phyloP scores from a whole-genome alignment of 345 rosid genomes.

The Aquilaria yunnanensis region DNA sequence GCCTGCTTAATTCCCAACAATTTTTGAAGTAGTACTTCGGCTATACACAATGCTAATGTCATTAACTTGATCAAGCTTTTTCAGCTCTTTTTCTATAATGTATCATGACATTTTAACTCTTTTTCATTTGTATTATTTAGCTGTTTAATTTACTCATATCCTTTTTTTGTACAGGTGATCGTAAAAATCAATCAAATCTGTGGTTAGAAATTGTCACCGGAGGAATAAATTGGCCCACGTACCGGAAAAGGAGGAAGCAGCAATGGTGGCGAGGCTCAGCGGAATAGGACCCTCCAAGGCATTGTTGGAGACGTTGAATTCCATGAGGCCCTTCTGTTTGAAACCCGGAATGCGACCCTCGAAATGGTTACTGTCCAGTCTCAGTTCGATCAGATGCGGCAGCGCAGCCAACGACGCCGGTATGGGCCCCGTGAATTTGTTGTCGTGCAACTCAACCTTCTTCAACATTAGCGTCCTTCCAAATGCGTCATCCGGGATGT shows the following conservation, averaged over 20 bases:
- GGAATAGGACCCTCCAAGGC: constrained; percentile 60
- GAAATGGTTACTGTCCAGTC: constrained; percentile 61
- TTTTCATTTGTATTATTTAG: no score
- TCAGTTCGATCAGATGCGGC: constrained; percentile 49
- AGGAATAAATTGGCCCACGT: not conserved
- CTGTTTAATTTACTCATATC: no score
- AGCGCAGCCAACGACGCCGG: constrained; percentile 44
- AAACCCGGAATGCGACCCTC: constrained; percentile 56
- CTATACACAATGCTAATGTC: no score
- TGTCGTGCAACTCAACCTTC: constrained; percentile 52
- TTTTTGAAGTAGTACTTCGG: not conserved
- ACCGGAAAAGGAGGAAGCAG: constrained; percentile 45
- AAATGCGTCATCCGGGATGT: constrained; percentile 48
- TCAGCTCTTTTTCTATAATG: no score
- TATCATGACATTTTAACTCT: no score
- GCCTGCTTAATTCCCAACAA: constrained; percentile 29
- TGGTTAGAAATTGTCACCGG: no score
- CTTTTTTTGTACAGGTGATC: no score
- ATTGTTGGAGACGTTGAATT: constrained; percentile 52
- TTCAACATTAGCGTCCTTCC: constrained; percentile 49
- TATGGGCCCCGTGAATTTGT: constrained; percentile 51
- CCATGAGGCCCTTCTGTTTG: constrained; percentile 12
- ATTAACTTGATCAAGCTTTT: no score
- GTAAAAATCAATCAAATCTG: no score
- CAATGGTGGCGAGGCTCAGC: constrained; percentile 24